Evolutionary conservation across 2,329 filamentous ascomycete species (phyloP).

Genomic region (Boeremia lycopersici): DNA sequence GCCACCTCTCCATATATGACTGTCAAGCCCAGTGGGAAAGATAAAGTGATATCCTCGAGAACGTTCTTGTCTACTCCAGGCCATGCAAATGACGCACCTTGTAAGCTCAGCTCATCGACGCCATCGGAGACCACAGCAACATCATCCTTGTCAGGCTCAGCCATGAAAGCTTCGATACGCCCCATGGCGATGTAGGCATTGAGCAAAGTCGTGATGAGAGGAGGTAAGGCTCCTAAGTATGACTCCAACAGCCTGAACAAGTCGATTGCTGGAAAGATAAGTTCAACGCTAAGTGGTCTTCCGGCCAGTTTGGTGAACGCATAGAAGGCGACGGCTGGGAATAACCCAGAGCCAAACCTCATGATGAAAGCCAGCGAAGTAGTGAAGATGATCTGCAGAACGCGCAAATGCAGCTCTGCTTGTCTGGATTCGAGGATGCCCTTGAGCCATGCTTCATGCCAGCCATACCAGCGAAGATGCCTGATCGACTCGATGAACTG

Average conservation of each 20-base stretch:
- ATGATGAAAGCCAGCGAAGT: conserved; percentile 72
- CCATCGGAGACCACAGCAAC: conserved; percentile 48
- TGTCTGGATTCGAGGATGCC: conserved; percentile 72
- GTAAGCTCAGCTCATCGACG: conserved; percentile 55
- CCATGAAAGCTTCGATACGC: conserved; percentile 85
- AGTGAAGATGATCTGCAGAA: conserved; percentile 68
- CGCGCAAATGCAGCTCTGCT: conserved; percentile 68
- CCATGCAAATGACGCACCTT: conserved; percentile 77
- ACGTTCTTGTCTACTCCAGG: conserved; percentile 68
- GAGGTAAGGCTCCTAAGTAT: conserved; percentile 75
- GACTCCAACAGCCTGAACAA: conserved; percentile 77
- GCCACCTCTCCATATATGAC: conserved; percentile 69
- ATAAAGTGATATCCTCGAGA: conserved; percentile 59
- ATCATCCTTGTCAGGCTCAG: conserved; percentile 76
- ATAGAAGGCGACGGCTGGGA: conserved; percentile 81
- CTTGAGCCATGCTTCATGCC: conserved; percentile 76
- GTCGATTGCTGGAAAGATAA: conserved; percentile 85
- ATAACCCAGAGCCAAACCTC: conserved; percentile 71
- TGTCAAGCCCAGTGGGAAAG: conserved; percentile 62
- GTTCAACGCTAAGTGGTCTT: conserved; percentile 72
- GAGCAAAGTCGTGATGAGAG: conserved; percentile 74
- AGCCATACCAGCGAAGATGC: conserved; percentile 81
- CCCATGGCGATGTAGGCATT: conserved; percentile 83
- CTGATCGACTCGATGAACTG: conserved; percentile 88
- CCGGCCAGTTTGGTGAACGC: conserved; percentile 77